phyloP scores from a whole-genome alignment of 805 yeast species.

The Ogataea nitratoaversa region DNA sequence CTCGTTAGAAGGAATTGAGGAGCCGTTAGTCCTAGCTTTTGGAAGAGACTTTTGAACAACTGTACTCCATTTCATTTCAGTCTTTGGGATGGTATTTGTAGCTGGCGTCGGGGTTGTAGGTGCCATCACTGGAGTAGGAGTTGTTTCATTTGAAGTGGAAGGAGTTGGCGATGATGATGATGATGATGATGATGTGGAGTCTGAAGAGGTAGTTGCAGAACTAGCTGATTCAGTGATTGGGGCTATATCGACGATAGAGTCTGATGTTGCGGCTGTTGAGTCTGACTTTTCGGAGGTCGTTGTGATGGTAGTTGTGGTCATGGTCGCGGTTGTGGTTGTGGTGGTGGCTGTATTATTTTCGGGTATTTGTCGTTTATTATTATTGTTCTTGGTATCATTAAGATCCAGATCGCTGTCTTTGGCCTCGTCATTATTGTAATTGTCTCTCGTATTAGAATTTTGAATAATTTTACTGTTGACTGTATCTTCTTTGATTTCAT shows the following conservation, averaged over 20 bases:
- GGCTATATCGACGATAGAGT: too few relatives aligned
- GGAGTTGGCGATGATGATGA: conserved; percentile 1
- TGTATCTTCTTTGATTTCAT: background rate
- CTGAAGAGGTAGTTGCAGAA: conserved; percentile 1
- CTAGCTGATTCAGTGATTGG: too few relatives aligned
- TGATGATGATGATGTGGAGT: conserved; percentile 3
- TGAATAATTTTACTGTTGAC: too few relatives aligned
- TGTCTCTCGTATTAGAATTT: background rate
- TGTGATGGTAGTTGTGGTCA: conserved; percentile 1
- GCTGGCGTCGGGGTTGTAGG: conserved; percentile 1
- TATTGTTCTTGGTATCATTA: background rate
- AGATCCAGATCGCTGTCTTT: background rate
- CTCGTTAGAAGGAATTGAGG: background rate
- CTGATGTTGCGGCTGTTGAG: conserved; percentile 2
- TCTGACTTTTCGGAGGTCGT: background rate
- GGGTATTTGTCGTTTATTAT: background rate
- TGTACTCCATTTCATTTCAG: conserved; percentile 17
- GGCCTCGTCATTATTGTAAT: background rate
- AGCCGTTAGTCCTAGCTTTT: conserved; percentile 4
- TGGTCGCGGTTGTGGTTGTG: background rate
- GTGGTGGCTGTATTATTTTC: background rate
- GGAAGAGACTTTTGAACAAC: conserved; percentile 19
- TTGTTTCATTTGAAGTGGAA: conserved; percentile 1
- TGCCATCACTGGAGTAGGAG: background rate
- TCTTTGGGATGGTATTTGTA: background rate